Conservation (phyloP, 1,139 yeast species). For the Suhomyces terraborum region DNA sequence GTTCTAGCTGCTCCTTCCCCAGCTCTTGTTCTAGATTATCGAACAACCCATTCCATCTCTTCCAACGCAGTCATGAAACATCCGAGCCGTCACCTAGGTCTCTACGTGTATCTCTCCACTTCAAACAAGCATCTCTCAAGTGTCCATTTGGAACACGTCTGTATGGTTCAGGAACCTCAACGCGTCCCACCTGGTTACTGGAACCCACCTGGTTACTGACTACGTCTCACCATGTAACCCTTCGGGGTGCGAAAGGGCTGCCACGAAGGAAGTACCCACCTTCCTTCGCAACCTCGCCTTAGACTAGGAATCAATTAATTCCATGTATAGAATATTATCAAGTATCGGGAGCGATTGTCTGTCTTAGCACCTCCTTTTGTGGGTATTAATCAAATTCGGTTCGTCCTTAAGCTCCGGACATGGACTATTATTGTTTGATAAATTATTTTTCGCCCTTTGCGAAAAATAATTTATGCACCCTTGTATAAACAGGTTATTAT, state of each 20-base stretch:
- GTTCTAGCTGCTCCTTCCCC: too few relatives aligned
- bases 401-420: neutral
- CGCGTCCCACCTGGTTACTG: neutral
- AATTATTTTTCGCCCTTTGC: neutral
- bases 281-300: neutral
- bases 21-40: too few relatives aligned
- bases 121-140: too few relatives aligned
- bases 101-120: too few relatives aligned
- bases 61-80: too few relatives aligned
- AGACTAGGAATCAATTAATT: too few relatives aligned
- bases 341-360: neutral
- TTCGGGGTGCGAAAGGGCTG: neutral
- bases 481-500: neutral
- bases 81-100: too few relatives aligned
- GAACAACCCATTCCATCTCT: too few relatives aligned
- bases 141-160: neutral
- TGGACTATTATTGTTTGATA: neutral
- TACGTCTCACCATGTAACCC: neutral
- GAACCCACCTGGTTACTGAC: neutral
- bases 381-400: neutral
- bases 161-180: too few relatives aligned
- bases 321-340: neutral
- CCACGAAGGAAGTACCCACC: too few relatives aligned
- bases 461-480: neutral
- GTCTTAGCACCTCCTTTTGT: neutral